Conservation (phyloP, 1,284 basidiomycete species). For the Apiotrichum siamense region DNA sequence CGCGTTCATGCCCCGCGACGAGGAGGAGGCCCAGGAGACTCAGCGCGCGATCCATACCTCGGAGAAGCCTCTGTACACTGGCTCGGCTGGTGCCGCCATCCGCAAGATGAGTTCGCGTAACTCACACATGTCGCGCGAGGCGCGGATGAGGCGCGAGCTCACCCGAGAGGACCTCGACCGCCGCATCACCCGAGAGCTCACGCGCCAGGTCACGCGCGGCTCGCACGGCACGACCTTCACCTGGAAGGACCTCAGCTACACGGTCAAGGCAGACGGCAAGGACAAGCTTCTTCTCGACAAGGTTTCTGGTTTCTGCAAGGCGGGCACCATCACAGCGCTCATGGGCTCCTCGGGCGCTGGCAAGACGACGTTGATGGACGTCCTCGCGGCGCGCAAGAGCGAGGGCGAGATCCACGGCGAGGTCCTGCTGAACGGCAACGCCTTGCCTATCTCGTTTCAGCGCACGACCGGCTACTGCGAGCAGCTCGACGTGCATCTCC, state of each 20-base stretch:
- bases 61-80: not conserved
- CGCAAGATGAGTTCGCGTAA: too few species aligned
- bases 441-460: slow-evolving; percentile 49
- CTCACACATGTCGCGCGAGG: too few species aligned
- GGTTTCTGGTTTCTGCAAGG: slow-evolving; percentile 51
- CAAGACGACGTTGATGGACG: slow-evolving; percentile 48
- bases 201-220: not conserved
- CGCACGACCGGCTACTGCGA: slow-evolving; percentile 50
- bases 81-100: too few species aligned
- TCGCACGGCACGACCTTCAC: slow-evolving; percentile 29
- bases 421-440: slow-evolving; percentile 49
- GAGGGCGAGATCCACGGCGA: slow-evolving; percentile 43
- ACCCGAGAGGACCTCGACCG: too few species aligned
- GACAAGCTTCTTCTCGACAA: slow-evolving; percentile 47
- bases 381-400: slow-evolving; percentile 46
- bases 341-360: slow-evolving; percentile 48
- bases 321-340: slow-evolving; percentile 49
- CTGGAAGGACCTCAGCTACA: slow-evolving; percentile 49
- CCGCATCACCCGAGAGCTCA: not conserved
- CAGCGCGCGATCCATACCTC: not conserved
- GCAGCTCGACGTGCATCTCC: slow-evolving; percentile 36
- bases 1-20: slow-evolving; percentile 12
- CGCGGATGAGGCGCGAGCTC: not conserved
- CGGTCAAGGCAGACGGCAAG: slow-evolving; percentile 42
- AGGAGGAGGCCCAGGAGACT: slow-evolving; percentile 18